These are phyloP conservation scores for Lichtheimia ramosa DNA, from an alignment of 371 early-diverging fungal genomes.

Conservation along the genomic window DNA sequence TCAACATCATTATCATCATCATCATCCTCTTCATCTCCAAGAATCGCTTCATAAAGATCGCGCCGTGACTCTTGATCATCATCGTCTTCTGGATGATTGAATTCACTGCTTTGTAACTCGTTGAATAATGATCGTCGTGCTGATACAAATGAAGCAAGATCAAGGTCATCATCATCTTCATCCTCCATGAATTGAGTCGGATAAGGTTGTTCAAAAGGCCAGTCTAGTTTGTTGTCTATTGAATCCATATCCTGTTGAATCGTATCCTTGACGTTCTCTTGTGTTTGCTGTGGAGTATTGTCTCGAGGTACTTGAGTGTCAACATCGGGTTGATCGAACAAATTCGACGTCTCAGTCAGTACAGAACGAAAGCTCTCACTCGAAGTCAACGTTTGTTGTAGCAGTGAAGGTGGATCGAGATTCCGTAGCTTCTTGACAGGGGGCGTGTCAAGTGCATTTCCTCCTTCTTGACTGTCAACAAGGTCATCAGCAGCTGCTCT, in stretches of 20 bases:
- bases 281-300: not conserved
- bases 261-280: not conserved
- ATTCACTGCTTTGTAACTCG: conserved; percentile 6
- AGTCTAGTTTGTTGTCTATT: not conserved
- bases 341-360: conserved; percentile 3
- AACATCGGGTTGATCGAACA: conserved; percentile 6
- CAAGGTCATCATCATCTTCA: conserved; percentile 1
- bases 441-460: too few relatives aligned
- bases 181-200: not conserved
- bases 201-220: not conserved
- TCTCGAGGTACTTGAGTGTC: conserved; percentile 6
- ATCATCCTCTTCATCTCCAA: not conserved
- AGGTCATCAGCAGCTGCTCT: too few relatives aligned
- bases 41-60: not conserved
- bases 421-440: too few relatives aligned
- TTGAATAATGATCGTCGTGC: conserved; percentile 6
- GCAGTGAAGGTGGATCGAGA: too few relatives aligned
- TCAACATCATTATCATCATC: not conserved
- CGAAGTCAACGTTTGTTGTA: too few relatives aligned
- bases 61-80: not conserved
- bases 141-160: not conserved
- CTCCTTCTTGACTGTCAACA: too few relatives aligned
- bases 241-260: not conserved
- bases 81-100: not conserved
- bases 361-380: not conserved